A percentile compares a stretch with the other conserved stretches of the same genome.
These are phyloP conservation scores for Paspalum notatum DNA, from an alignment of 176 grass and related monocot genomes.

Conservation along the genomic window DNA sequence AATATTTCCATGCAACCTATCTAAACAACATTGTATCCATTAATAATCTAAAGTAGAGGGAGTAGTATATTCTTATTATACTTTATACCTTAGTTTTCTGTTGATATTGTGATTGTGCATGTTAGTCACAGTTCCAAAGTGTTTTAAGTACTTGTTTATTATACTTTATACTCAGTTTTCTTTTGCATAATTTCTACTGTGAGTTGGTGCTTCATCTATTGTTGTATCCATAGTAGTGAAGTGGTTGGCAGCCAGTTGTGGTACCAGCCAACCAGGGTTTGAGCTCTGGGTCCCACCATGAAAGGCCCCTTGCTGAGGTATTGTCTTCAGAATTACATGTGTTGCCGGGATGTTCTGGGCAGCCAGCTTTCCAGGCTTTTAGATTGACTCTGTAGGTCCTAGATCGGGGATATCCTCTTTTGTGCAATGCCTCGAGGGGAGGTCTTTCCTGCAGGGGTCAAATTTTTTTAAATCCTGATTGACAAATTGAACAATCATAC, in stretches of 20 bases:
- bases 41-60: neutral
- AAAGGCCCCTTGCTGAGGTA: too few species aligned
- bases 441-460: too few species aligned
- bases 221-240: neutral
- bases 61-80: neutral
- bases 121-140: neutral
- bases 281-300: too few species aligned
- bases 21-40: conserved; percentile 11
- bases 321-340: too few species aligned
- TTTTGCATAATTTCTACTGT: conserved; percentile 23
- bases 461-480: neutral
- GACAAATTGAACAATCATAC: neutral
- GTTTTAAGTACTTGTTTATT: conserved; percentile 8
- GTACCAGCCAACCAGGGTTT: too few species aligned
- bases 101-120: neutral
- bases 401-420: too few species aligned
- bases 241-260: too few species aligned
- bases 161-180: neutral
- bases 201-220: neutral
- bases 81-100: neutral
- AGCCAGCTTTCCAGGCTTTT: too few species aligned
- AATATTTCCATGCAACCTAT: neutral
- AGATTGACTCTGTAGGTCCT: too few species aligned
- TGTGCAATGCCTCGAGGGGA: too few species aligned
- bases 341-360: too few species aligned